These are phyloP conservation scores for Graphilbum ipis-grandicollis DNA, from an alignment of 2,329 filamentous ascomycete species.

Conservation along the genomic window DNA sequence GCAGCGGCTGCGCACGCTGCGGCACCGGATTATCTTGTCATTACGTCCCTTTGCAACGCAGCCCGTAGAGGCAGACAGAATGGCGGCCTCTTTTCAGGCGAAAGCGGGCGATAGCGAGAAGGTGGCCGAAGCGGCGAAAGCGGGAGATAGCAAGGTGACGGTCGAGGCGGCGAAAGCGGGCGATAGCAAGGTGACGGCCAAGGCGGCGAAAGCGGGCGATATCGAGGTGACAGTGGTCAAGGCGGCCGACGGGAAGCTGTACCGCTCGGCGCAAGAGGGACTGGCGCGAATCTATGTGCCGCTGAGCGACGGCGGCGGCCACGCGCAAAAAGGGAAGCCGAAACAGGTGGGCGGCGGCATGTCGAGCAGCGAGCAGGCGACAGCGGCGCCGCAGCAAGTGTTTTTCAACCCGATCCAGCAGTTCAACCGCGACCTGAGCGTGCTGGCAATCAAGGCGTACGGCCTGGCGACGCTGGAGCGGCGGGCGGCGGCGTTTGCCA, in stretches of 20 bases:
- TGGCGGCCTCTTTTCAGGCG: no score
- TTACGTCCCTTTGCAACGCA: no score
- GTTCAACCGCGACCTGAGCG: slow-evolving; percentile 91
- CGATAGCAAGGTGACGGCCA: neutral
- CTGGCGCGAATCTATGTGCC: slow-evolving; percentile 38
- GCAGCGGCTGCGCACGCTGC: no score
- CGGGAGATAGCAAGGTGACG: no score
- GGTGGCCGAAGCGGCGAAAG: no score
- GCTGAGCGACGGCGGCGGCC: slow-evolving; percentile 17
- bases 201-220: neutral
- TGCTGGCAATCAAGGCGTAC: slow-evolving; percentile 80
- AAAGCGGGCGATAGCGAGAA: no score
- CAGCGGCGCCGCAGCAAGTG: slow-evolving; percentile 57
- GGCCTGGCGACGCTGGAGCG: slow-evolving; percentile 43
- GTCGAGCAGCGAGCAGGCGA: slow-evolving; percentile 12
- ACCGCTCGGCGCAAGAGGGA: slow-evolving; percentile 35
- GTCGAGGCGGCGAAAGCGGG: neutral
- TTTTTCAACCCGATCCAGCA: slow-evolving; percentile 99
- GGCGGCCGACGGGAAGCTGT: slow-evolving; percentile 25
- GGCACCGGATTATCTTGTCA: no score
- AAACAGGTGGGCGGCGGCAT: slow-evolving; percentile 13
- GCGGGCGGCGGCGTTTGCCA: slow-evolving; percentile 36
- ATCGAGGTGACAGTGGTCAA: slow-evolving; percentile 1
- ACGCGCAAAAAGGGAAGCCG: slow-evolving; percentile 8
- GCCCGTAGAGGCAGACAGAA: no score